Base-by-base conservation (phyloP, 805 yeast species). In the Grigorovia transvaalensis region DNA sequence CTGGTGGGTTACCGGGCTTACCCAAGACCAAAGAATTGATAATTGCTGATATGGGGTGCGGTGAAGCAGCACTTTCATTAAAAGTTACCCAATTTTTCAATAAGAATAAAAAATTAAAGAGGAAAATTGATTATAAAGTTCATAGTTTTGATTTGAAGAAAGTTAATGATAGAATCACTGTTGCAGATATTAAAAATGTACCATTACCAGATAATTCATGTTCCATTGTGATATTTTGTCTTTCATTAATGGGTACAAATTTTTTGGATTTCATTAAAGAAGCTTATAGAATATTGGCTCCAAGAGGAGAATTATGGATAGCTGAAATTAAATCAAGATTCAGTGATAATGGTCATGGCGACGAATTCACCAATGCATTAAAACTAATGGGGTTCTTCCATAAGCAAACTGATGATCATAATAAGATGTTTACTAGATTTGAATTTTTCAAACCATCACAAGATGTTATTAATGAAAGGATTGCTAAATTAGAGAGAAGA, bases 21-120 rank as follows among this genome's bases (percentile, higher is more conserved):
- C 67, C 65, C 8, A 60, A 60, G 17, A 64, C 64, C 20, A 78
- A 74, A 46, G 76, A 77, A 53, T 81, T 91, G 41, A 88, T 85
- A 2, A 78, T 93, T 53, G 97, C 98, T 0, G 99, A 93, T 71
- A 91, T 93, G 98, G 99, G 99, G 11, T 93, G 99, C 68, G 99
- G 99, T 51, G 99, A 93, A 68, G 99, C 98, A 0, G 85, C 86
- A 60, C 75, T 93, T 47, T 82, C 96, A 1, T 68, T 74, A 43
- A 86, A 88, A 59, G 76, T 87, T 49, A 73, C 73, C 49, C 73
- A 76, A 9, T 77, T 78, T 59, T 70, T 77, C 54, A 70, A 70
- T 48, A 60, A 63, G 53, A 67, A 64, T 46, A 66, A 63, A 29
- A 61, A 58, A 46, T 53, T 53, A 12, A 62, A 59, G 50, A 64